Evolutionary conservation across 169 alveolate genomes (phyloP).

Genomic region (Plasmodium inui): DNA sequence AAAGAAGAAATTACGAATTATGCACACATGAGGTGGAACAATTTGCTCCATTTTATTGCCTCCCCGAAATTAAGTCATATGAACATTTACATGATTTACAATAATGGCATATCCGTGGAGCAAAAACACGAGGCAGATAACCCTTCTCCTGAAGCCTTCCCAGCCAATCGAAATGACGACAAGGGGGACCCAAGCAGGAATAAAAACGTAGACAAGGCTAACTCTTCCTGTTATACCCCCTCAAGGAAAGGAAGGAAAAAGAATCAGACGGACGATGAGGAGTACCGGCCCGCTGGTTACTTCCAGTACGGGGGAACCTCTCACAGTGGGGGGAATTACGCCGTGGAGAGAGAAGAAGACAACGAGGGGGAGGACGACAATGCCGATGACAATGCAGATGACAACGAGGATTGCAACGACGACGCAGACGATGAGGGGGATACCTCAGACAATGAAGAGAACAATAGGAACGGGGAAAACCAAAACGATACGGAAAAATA

Average conservation of each 20-base stretch:
- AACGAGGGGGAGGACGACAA: constrained; percentile 5
- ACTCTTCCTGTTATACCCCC: background rate
- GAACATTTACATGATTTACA: background rate
- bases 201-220: background rate
- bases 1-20: constrained; percentile 42
- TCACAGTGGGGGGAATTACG: background rate
- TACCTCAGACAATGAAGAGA: background rate
- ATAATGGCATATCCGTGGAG: background rate
- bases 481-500: background rate
- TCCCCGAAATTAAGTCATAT: constrained; percentile 30
- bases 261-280: constrained; percentile 17
- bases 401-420: background rate
- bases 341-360: background rate
- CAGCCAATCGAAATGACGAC: background rate
- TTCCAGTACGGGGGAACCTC: background rate
- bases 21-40: constrained; percentile 61
- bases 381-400: background rate
- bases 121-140: background rate
- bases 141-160: background rate
- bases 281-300: background rate
- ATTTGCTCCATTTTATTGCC: constrained; percentile 59
- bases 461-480: background rate
- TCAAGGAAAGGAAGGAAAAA: background rate
- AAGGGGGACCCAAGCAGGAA: background rate
- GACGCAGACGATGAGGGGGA: background rate